Base-by-base conservation (phyloP, 2,329 filamentous ascomycete species). In the Coniochaeta sp. region DNA sequence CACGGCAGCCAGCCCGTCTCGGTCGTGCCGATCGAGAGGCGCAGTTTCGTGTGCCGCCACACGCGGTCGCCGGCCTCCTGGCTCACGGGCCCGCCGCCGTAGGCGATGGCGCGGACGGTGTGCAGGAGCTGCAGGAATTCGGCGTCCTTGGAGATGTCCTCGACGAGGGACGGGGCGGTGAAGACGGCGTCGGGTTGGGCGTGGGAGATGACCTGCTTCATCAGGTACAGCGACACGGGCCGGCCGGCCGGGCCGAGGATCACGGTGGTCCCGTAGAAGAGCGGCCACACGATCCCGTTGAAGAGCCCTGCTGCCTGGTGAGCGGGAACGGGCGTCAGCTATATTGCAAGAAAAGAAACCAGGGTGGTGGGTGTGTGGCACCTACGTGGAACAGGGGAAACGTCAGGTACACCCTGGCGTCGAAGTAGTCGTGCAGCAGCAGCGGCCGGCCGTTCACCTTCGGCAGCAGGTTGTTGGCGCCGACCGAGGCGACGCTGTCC, bases 1-100 rank as follows among this genome's bases (percentile, higher is more conserved):
- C 67, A 63, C 0, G 68, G 67, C 19, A 66, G 50, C 57, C 54
- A 61, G 34, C 54, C 57, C 1, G 54, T 59, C 58, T 61, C 59
- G n/a, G 57, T 61, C 47, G 58, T 58, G 28, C 59, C 59, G 22
- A 59, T 61, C 52, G 50, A 60, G 26, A 60, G 58, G 22, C 47
- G 60, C n/a, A 62, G 36, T 36, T n/a, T 6, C 2, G 57, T 58
- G 38, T 58, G 42, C 34, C 54, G 28, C 57, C 57, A 50, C 14
- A 42, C 54, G 24, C 57, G 38, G 34, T 22, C 17, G 5, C 57
- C 36, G 3, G 57, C 24, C 42, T 58, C 36, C 57, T 47, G 28
- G 26, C 38, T 32, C 4, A 32, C 26, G 16, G 62, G 62, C 4
- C 61, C 62, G 9, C 62, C 55, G 32, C 55, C 55, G 34, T 57